phyloP scores from a whole-genome alignment of 176 grass and related monocot species.

The Oryza nivara region DNA sequence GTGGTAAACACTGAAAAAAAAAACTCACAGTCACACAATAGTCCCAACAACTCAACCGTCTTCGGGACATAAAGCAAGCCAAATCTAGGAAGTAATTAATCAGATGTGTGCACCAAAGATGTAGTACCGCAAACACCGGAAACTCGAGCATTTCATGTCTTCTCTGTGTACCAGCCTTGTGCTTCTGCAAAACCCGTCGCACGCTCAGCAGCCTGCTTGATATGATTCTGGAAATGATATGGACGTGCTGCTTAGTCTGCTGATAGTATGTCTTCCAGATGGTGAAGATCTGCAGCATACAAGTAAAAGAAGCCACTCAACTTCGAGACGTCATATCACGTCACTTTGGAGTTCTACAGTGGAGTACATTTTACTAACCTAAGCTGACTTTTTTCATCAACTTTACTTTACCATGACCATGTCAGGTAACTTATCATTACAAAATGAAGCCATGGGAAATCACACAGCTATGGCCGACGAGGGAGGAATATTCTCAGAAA shows the following conservation, averaged over 20 bases:
- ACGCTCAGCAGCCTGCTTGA: neutral
- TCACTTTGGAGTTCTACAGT: constrained; percentile 23
- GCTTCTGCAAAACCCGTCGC: constrained; percentile 14
- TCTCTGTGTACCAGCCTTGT: neutral
- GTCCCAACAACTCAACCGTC: neutral
- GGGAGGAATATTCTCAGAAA: constrained; percentile 58
- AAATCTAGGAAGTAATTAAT: neutral
- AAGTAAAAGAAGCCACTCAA: constrained; percentile 32
- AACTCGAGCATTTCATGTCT: neutral
- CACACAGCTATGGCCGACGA: constrained; percentile 21
- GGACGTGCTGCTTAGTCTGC: neutral
- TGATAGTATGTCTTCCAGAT: constrained; percentile 15
- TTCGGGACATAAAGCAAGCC: neutral
- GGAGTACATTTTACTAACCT: neutral
- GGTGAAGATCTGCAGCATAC: constrained; percentile 26
- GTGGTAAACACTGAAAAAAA: neutral
- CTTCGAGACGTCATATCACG: constrained; percentile 22
- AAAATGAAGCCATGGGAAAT: constrained; percentile 36
- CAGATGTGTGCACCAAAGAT: neutral
- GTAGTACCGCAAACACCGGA: neutral
- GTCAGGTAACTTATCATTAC: constrained; percentile 27
- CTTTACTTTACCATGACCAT: constrained; percentile 24
- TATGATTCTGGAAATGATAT: constrained; percentile 5
- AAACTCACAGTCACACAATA: neutral
- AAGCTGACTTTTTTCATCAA: constrained; percentile 24